phyloP scores from a whole-genome alignment of 176 grass and related monocot genomes.

The Aechmea fasciata region DNA sequence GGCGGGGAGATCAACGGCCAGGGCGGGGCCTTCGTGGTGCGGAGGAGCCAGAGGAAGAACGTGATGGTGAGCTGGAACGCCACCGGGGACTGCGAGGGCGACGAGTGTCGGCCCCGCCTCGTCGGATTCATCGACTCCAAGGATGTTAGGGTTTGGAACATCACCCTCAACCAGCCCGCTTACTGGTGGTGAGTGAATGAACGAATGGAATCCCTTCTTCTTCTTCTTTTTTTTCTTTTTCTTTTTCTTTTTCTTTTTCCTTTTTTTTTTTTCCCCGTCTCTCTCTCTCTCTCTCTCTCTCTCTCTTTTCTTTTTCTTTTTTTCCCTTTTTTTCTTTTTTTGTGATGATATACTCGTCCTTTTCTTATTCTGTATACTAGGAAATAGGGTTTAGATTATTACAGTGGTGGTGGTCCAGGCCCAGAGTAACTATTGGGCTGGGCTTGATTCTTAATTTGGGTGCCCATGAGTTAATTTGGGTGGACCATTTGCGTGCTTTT shows the following conservation, averaged over 20 bases:
- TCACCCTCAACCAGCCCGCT: constrained; percentile 74
- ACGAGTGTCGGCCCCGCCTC: constrained; percentile 78
- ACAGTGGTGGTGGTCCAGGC: too few relatives aligned
- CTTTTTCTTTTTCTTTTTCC: neutral
- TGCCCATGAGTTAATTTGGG: too few relatives aligned
- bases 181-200: constrained; percentile 68
- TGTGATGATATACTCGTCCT: neutral
- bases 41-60: constrained; percentile 61
- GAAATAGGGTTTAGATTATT: too few relatives aligned
- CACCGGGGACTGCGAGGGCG: constrained; percentile 58
- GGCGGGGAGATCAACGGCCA: constrained; percentile 93
- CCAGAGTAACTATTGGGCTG: too few relatives aligned
- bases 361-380: neutral
- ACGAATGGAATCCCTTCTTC: too few relatives aligned
- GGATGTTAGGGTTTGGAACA: constrained; percentile 47
- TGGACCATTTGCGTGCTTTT: too few relatives aligned
- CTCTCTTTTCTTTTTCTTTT: too few relatives aligned
- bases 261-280: too few relatives aligned
- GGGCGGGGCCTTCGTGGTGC: constrained; percentile 58
- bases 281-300: too few relatives aligned
- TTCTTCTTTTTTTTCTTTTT: neutral
- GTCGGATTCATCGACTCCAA: constrained; percentile 83
- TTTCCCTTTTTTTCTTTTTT: too few relatives aligned
- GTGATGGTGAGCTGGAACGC: constrained; percentile 97
- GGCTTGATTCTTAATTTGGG: too few relatives aligned